Conservation (phyloP, 1,284 basidiomycete species). For the Cryptococcus sp. region DNA sequence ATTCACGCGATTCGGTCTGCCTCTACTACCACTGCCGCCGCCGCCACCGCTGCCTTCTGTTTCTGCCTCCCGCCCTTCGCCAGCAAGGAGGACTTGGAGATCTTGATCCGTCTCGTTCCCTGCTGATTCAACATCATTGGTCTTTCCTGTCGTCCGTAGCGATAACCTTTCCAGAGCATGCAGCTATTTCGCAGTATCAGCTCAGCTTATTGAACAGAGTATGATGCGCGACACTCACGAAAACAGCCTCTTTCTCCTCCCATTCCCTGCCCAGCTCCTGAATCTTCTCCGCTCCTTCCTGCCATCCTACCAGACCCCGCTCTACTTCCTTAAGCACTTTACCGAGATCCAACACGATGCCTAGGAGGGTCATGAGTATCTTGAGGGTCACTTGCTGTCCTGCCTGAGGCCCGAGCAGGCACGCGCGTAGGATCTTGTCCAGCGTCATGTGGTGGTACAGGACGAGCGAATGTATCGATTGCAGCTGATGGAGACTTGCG, state of each 20-base stretch:
- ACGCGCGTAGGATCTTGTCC: constrained; percentile 74
- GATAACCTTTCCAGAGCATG: constrained; percentile 45
- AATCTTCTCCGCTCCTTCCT: constrained; percentile 60
- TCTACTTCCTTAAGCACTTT: constrained; percentile 67
- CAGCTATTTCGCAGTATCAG: constrained; percentile 25
- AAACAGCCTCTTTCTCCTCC: constrained; percentile 59
- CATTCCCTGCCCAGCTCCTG: constrained; percentile 63
- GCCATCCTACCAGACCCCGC: constrained; percentile 62
- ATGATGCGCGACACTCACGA: constrained; percentile 58
- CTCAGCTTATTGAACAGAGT: not conserved
- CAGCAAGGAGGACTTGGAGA: constrained; percentile 30
- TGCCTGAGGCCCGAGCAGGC: constrained; percentile 64
- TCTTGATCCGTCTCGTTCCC: constrained; percentile 25
- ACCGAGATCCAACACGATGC: constrained; percentile 69
- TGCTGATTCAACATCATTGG: not conserved
- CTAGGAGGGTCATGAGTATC: constrained; percentile 66
- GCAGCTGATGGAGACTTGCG: constrained; percentile 32
- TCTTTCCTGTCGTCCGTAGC: constrained; percentile 24
- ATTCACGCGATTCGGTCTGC: constrained; percentile 1
- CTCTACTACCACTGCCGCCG: not conserved
- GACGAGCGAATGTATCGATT: constrained; percentile 73
- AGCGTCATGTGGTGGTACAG: constrained; percentile 68
- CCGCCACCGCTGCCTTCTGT: constrained; percentile 2
- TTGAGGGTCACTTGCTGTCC: constrained; percentile 66
- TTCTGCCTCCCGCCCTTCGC: constrained; percentile 21